Base-by-base conservation (phyloP, 257 asterid genomes). In the Scutellaria barbata region DNA sequence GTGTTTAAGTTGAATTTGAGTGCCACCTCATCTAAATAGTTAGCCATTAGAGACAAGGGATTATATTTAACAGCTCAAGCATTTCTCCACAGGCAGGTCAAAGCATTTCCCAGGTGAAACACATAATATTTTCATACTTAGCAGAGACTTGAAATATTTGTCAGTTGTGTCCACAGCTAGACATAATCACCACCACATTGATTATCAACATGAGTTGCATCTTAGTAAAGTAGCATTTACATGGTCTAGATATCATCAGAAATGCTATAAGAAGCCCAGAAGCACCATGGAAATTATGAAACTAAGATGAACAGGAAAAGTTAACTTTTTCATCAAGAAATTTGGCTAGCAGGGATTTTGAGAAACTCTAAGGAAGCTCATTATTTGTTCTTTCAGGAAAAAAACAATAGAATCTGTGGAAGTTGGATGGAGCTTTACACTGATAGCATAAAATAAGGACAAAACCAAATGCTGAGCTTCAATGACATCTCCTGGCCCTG, bases 391-490 rank as follows among this genome's bases (percentile, higher is more conserved):
- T 60, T 62, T 77, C 50, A 69, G 63, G 69, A 65, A 30, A 30
- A 30, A 30, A 30, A 30, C 2, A 30, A 30, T 2, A 52, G 68
- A 65, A 61, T 5, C 51, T 63, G 45, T 54, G 53, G 22, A 73
- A 59, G 80, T 54, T 72, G 54, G 25, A 78, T 66, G 68, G 83
- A 79, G 74, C 66, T 86, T 85, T 85, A 92, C 98, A 73, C 80
- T 86, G 80, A 92, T 89, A 73, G 87, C 88, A 79, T 89, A 89
- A 83, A 89, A 92, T 80, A 89, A 81, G 79, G 98, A 92, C 73
- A 92, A 71, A 78, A 92, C 92, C 86, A 92, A 88, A 79, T 80
- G 96, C 68, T 81, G 98, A 70, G 98, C 98, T 81, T 88, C 98
- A 82, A 92, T 89, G 76, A 85, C 74, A 85, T 89, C 94, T 76